Base-by-base conservation (phyloP, 208 protist genomes). In the Kentomonas sorsogonicus region DNA sequence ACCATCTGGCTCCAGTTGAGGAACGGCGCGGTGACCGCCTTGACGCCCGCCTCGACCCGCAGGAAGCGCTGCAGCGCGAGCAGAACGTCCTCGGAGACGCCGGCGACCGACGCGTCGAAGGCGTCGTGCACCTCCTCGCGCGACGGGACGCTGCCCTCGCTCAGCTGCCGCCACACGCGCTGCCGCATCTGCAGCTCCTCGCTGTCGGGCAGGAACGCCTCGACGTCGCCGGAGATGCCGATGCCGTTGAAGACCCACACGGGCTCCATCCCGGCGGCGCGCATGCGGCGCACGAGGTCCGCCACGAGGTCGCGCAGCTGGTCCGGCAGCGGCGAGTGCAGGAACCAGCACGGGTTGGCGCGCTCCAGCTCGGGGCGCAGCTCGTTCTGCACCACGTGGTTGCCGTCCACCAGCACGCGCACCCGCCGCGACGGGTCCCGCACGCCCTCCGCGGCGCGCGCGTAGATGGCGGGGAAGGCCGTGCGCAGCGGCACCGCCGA, bases 1-100 rank as follows among this genome's bases (percentile, higher is more conserved):
- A 69, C 77, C 87, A 94, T 89, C 69, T 94, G 87, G 53, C 79
- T 84, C 87, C 87, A 94, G 48, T 90, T 86, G 3, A 89, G 63
- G 60, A 90, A 91, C 25, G 87, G 87, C 20, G 87, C 80, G 20
- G 83, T 91, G 57, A 91, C 66, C 31, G 74, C 69, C 52, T 82
- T 46, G 16, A 91, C 80, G 54, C 69, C 65, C 52, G 88, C 61
- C 58, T 91, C 73, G 5, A 59, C 64, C 53, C 75, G 79, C 38
- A 94, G 56, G 60, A 77, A 91, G 47, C 80, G 81, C 62, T 84
- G 72, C 40, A 94, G 71, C 23, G 79, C 78, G 71, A 85, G 86
- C 59, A 83, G 39, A 26, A 94, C 72, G 63, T 94, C 87, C 64
- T 88, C 81, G 34, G 77, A 77, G 54, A 93, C 69, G 26, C 74